These are phyloP conservation scores for Claviceps pazoutovae DNA, from an alignment of 2,329 filamentous ascomycete species.

Conservation along the genomic window DNA sequence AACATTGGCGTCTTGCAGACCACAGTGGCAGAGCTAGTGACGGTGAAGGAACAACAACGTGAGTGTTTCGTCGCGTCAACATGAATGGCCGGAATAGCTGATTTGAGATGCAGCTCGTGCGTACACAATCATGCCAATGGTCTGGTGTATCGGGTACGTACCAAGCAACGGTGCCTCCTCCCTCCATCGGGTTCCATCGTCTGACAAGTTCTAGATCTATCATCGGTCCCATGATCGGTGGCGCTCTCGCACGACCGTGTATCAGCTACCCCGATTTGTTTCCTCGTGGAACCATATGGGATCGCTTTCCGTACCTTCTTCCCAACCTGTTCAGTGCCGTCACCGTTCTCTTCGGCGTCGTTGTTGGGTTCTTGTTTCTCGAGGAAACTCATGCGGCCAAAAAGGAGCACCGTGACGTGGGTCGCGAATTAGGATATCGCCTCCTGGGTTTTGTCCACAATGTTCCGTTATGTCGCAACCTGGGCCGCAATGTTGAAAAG, in stretches of 20 bases:
- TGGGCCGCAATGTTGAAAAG: constrained; percentile 36
- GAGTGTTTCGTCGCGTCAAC: constrained; percentile 20
- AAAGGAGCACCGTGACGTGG: constrained; percentile 62
- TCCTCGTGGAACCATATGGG: constrained; percentile 60
- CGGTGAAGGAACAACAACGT: constrained; percentile 86
- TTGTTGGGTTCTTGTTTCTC: constrained; percentile 71
- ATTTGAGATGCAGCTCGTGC: constrained; percentile 51
- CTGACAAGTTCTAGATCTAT: constrained; percentile 50
- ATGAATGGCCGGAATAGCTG: background rate
- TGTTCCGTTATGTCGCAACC: constrained; percentile 19
- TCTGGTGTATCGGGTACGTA: constrained; percentile 84
- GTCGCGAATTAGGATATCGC: constrained; percentile 62
- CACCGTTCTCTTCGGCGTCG: constrained; percentile 63
- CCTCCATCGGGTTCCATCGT: background rate
- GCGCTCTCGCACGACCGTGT: constrained; percentile 76
- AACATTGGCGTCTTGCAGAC: constrained; percentile 95
- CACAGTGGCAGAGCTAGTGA: constrained; percentile 86
- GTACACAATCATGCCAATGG: constrained; percentile 94
- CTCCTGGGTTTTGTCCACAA: constrained; percentile 35
- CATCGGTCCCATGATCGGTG: constrained; percentile 81
- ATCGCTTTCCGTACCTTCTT: constrained; percentile 75
- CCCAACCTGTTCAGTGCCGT: constrained; percentile 80
- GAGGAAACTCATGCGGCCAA: constrained; percentile 86
- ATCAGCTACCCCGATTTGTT: constrained; percentile 68
- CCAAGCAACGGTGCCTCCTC: background rate